Percentiles rank a stretch among this genome's conserved stretches.
phyloP scores from a whole-genome alignment of 2,329 filamentous ascomycete genomes.

The Colletotrichum echinochloae region DNA sequence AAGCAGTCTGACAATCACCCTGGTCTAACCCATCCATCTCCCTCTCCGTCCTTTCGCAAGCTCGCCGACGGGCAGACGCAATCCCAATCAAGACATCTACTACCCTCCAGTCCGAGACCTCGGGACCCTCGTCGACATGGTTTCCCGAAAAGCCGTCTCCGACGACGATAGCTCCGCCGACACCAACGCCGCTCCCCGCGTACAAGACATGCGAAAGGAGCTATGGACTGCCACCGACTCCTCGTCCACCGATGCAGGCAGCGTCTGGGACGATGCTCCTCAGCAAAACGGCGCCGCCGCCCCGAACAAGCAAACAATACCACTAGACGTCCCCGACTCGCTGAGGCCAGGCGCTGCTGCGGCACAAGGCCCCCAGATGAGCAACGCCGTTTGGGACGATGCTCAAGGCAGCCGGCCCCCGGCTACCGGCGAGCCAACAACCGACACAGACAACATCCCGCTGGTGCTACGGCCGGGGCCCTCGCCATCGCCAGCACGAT shows the following conservation, averaged over 20 bases:
- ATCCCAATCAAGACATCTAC: neutral
- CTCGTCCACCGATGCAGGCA: constrained; percentile 45
- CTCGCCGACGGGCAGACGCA: constrained; percentile 9
- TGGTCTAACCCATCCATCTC: neutral
- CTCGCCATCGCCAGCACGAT: constrained; percentile 37
- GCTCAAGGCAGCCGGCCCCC: constrained; percentile 41
- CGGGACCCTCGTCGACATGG: constrained; percentile 50
- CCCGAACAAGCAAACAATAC: constrained; percentile 13
- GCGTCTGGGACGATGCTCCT: constrained; percentile 45
- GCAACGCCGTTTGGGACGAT: constrained; percentile 50
- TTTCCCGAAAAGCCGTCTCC: constrained; percentile 55
- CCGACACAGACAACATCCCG: constrained; percentile 45
- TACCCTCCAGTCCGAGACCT: constrained; percentile 27
- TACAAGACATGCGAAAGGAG: constrained; percentile 48
- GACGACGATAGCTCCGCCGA: constrained; percentile 45
- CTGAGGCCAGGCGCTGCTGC: constrained; percentile 49
- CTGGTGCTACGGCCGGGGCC: constrained; percentile 48
- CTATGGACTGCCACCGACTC: constrained; percentile 50
- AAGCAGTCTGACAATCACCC: neutral
- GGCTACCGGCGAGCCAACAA: constrained; percentile 12
- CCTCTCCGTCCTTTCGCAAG: neutral
- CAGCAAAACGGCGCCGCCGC: constrained; percentile 28
- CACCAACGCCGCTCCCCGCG: constrained; percentile 43
- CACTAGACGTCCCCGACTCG: constrained; percentile 47
- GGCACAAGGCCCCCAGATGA: constrained; percentile 44